Evolutionary conservation across 129 eudicot genomes (phyloP), one percentile per base, ranked within the genome.

Genomic region (Deinandra increscens): DNA sequence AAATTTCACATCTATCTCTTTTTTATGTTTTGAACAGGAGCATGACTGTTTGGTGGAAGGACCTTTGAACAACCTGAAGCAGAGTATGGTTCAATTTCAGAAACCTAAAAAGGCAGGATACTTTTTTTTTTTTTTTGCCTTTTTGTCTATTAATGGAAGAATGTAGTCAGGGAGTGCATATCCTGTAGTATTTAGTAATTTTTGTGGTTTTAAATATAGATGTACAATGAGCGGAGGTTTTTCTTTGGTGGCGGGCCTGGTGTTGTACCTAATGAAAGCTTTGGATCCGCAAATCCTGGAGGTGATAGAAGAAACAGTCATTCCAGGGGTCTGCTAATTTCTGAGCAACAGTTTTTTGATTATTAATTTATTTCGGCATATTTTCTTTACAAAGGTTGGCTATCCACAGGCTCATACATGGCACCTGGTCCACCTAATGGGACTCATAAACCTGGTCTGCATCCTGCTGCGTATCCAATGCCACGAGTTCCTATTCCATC

Each of bases 21-120:
- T 36, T 44, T 64, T 26, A 61, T 42, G 68, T 34, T 8, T 38
- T 17, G 31, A 5, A 38, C 78, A 91, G 97, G 97, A 91, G 72
- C 89, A 91, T 38, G 97, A 91, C 74, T 87, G 97, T 83, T 85
- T 91, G 75, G 97, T 91, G 48, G 97, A 91, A 82, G 97, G 97
- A 37, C 97, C 97, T 72, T 77, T 91, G 31, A 91, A 83, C 74
- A 91, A 91, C 75, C 63, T 91, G 68, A 91, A 91, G 86, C 97
- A 91, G 80, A 91, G 97, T 78, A 91, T 91, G 97, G 97, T 91
- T 68, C 95, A 87, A 38, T 91, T 91, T 78, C 95, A 91, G 78
- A 91, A 91, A 77, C 97, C 97, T 39, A 91, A 91, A 66, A 91
- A 91, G 89, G 97, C 87, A 69, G 4, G 41, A 3, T 5, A 26